phyloP scores from a whole-genome alignment of 805 yeast species.

The Tetrapisispora phaffii region DNA sequence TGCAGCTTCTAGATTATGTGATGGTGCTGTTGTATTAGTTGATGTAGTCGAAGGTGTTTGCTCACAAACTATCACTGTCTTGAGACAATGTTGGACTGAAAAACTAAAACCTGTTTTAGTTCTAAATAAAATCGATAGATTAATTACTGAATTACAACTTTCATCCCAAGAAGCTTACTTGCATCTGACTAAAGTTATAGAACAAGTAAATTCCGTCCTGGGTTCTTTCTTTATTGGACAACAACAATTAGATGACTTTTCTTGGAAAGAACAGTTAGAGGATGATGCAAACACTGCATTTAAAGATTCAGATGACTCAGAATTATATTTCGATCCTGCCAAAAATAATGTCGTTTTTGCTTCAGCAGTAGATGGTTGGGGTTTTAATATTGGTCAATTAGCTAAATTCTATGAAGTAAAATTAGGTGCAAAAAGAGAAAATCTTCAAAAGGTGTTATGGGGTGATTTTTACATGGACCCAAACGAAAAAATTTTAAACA shows the following conservation, averaged over 20 bases:
- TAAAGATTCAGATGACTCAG: conserved; percentile 70
- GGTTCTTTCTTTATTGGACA: conserved; percentile 92
- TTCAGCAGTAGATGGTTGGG: conserved; percentile 95
- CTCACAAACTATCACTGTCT: conserved; percentile 90
- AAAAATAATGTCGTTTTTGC: conserved; percentile 85
- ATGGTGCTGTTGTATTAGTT: conserved; percentile 89
- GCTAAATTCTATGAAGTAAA: conserved; percentile 78
- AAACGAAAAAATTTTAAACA: conserved; percentile 70
- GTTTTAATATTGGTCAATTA: conserved; percentile 81
- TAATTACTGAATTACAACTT: conserved; percentile 71
- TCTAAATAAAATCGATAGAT: conserved; percentile 81
- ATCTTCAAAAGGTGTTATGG: conserved; percentile 82
- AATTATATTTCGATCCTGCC: conserved; percentile 78
- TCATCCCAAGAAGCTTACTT: conserved; percentile 76
- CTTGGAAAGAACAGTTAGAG: conserved; percentile 61
- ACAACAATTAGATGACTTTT: conserved; percentile 76
- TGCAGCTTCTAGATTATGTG: conserved; percentile 90
- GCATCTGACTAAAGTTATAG: conserved; percentile 70
- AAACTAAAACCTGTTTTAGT: conserved; percentile 80
- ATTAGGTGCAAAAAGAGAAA: conserved; percentile 72
- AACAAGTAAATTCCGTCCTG: conserved; percentile 88
- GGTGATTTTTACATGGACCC: conserved; percentile 89
- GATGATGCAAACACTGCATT: conserved; percentile 39
- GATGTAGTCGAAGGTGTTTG: conserved; percentile 98
- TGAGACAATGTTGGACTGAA: conserved; percentile 93